Evolutionary conservation across 2,329 filamentous ascomycete species (phyloP), one percentile per base, ranked within the genome.

Genomic region (Talaromyces verruculosus): DNA sequence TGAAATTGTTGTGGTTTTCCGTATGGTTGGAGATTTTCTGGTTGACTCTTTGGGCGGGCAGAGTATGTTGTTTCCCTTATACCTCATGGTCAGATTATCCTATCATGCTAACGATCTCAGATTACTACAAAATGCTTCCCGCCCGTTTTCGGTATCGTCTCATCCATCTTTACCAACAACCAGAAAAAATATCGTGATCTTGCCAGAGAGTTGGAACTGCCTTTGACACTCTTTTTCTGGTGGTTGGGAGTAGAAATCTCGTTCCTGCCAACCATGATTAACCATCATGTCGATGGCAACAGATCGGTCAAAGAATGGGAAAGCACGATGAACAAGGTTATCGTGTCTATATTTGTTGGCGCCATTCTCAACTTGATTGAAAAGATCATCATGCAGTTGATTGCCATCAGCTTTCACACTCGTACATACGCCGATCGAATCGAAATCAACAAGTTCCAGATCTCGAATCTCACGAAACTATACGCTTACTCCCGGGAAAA

Each of bases 21-120:
- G 92, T 97, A 68, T 98, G 94, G 94, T 84, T 97, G 19, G 91
- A 97, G 77, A 92, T 97, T 49, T 85, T 97, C 30, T 98, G 94
- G 94, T 84, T 94, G 68, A 92, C 92, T 0, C 83, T 97, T 0
- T 98, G 94, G 94, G 89, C 90, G 22, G 90, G 87, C 63, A 79
- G 87, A 72, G 80, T 84, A 74, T 73, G 78, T 76, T 37, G 30
- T 1, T 5, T n/a, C 17, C 8, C 19, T 19, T n/a, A n/a, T 41
- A 17, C 5, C 15, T n/a, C 6, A 17, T 43, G 6, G 6, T 35
- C 30, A 33, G 8, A 33, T 33, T 33, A 33, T 7, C 5, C 7
- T 41, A 43, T 43, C 7, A 13, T 30, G 8, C 57, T 60, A 33
- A 60, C 37, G 15, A 41, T 13, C 7, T 19, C 19, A 85, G 78